phyloP scores from a whole-genome alignment of 129 eudicot genomes.

The Gnaphalium uliginosum region DNA sequence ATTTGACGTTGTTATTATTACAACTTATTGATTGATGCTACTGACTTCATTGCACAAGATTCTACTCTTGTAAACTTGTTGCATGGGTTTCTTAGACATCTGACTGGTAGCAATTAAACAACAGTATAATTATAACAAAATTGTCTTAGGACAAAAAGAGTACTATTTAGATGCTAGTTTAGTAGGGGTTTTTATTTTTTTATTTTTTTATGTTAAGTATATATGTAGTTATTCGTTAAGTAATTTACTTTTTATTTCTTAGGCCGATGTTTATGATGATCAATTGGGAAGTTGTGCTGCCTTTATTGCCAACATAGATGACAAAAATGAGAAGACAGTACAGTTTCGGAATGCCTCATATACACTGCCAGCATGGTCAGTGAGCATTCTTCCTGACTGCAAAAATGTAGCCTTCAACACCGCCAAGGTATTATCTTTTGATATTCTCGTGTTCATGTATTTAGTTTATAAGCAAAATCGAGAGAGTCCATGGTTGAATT shows the following conservation, averaged over 20 bases:
- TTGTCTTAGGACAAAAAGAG: too few relatives aligned
- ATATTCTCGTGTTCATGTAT: not conserved
- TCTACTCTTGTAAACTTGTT: not conserved
- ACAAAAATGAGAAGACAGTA: constrained; percentile 63
- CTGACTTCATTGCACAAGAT: not conserved
- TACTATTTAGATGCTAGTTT: too few relatives aligned
- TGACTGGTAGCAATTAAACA: not conserved
- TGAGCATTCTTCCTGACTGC: constrained; percentile 99
- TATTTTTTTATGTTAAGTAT: not conserved
- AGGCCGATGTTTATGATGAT: constrained; percentile 84
- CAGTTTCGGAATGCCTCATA: constrained; percentile 67
- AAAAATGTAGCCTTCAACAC: constrained; percentile 86
- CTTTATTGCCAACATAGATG: constrained; percentile 81
- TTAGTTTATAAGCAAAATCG: not conserved
- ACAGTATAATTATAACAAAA: not conserved
- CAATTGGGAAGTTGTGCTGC: constrained; percentile 80
- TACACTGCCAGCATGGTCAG: constrained; percentile 95
- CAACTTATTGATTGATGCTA: not conserved
- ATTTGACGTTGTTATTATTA: not conserved
- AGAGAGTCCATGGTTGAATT: constrained; percentile 5
- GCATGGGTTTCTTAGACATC: not conserved
- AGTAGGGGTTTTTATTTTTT: too few relatives aligned
- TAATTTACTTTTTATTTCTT: not conserved
- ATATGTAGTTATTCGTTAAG: too few relatives aligned
- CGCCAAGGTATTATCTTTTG: constrained; percentile 65